Percentiles rank a stretch among this genome's conserved stretches.
phyloP scores from a whole-genome alignment of 106 monocot genomes.

The Dendrobium catenatum region DNA sequence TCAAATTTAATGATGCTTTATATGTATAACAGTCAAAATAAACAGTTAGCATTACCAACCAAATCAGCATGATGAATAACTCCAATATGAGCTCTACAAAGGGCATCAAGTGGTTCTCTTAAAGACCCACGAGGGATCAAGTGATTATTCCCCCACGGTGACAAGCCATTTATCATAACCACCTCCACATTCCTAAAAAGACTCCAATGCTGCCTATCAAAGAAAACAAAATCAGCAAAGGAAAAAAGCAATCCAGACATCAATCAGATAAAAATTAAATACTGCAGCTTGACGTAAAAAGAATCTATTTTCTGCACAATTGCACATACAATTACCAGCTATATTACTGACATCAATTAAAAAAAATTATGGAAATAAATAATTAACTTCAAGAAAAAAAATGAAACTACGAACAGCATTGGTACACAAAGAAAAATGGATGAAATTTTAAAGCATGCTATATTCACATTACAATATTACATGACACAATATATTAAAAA shows the following conservation, averaged over 20 bases:
- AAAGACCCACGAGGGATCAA: slow-evolving; percentile 78
- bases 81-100: slow-evolving; percentile 58
- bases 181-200: slow-evolving; percentile 63
- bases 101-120: slow-evolving; percentile 66
- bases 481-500: background rate
- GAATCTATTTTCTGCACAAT: background rate
- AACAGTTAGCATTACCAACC: slow-evolving; percentile 28
- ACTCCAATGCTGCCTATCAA: slow-evolving; percentile 78
- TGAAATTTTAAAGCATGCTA: background rate
- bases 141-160: slow-evolving; percentile 75
- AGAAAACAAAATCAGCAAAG: slow-evolving; percentile 17
- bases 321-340: background rate
- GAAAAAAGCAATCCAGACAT: background rate
- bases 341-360: background rate
- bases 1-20: background rate
- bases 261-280: background rate
- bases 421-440: background rate
- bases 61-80: slow-evolving; percentile 78
- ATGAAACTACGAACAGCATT: background rate
- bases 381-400: background rate
- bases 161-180: slow-evolving; percentile 83
- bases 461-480: background rate
- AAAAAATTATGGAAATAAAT: background rate
- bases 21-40: background rate
- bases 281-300: background rate